Base-by-base conservation (phyloP, 768 basidiomycete genomes). In the Amanita pallidorosea region DNA sequence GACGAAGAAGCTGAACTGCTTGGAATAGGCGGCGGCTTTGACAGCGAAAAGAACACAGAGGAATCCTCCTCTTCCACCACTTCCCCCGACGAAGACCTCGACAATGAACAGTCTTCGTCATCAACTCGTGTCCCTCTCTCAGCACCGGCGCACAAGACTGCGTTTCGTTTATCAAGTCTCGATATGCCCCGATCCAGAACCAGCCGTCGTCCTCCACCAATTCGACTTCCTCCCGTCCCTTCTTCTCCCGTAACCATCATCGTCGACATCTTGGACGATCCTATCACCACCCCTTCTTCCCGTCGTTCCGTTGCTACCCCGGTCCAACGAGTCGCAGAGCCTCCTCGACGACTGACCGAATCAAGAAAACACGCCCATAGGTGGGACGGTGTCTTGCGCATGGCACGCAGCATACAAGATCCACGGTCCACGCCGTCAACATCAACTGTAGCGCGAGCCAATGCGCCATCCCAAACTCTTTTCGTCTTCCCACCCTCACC, bases 401-500 rank as follows among this genome's bases (percentile, higher is more conserved):
- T 65, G 55, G 57, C 63, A 27, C 65, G 67, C 44, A 59, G 55
- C 43, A 53, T 60, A 9, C 54, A 57, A 18, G 63, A 61, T 47
- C 60, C 60, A 49, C 42, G 25, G 5, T 53, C 58, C n/a, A 55
- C 61, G 27, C 56, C 65, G 22, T 61, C 59, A 49, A 36, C 51
- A 12, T 47, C 64, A 15, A 57, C 57, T 2, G 60, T 70, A 35
- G 64, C 72, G 5, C 49, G 25, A 44, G 22, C 22, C 3, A 44
- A 44, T 42, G 76, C 82, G 31, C 84, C 85, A 29, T 87, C 88
- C 1, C 89, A 91, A 61, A 91, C 88, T 0, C 72, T 91, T 42
- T 90, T 91, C 57, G 82, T 91, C 34, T 91, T 91, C 61, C 88
- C 88, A 1, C 87, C 88, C 29, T 90, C 88, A 4, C 87, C 65